Conservation (phyloP, 352 stramenopile species). For the Phytopythium cucurbitacearum region DNA sequence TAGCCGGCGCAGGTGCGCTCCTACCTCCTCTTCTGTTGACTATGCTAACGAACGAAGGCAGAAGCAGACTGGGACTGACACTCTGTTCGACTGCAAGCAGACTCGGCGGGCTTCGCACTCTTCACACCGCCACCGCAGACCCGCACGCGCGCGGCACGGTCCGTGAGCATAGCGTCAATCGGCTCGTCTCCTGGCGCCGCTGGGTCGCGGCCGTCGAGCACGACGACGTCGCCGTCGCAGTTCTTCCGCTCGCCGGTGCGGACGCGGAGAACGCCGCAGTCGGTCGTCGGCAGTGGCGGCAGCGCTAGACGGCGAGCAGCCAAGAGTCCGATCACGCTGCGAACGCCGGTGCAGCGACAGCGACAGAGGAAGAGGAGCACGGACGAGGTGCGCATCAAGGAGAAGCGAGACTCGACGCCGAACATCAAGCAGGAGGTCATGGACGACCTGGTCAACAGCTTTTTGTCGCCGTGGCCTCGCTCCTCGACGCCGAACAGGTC, state of each 20-base stretch:
- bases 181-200: slow-evolving; percentile 12
- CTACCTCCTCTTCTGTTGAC: not conserved
- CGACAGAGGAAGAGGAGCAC: slow-evolving; percentile 5
- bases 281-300: slow-evolving; percentile 1
- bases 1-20: slow-evolving; percentile 25
- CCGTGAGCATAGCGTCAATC: slow-evolving; percentile 2
- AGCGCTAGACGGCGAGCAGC: not conserved
- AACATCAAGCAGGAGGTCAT: slow-evolving; percentile 6
- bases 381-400: slow-evolving; percentile 1
- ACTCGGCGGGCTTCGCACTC: slow-evolving; percentile 33
- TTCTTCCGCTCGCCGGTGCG: slow-evolving; percentile 73
- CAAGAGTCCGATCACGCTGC: slow-evolving; percentile 10
- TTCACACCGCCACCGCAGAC: slow-evolving; percentile 47
- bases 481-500: slow-evolving; percentile 8
- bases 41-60: not conserved
- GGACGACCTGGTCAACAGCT: not conserved
- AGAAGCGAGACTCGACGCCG: not conserved
- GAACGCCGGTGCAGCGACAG: slow-evolving; percentile 2
- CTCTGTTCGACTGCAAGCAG: slow-evolving; percentile 8
- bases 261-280: slow-evolving; percentile 6
- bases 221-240: slow-evolving; percentile 48
- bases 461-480: slow-evolving; percentile 1
- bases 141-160: slow-evolving; percentile 7
- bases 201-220: slow-evolving; percentile 19
- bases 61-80: not conserved